Evolutionary conservation across 176 grass and related monocot genomes (phyloP).

Genomic region (Avena atlantica): DNA sequence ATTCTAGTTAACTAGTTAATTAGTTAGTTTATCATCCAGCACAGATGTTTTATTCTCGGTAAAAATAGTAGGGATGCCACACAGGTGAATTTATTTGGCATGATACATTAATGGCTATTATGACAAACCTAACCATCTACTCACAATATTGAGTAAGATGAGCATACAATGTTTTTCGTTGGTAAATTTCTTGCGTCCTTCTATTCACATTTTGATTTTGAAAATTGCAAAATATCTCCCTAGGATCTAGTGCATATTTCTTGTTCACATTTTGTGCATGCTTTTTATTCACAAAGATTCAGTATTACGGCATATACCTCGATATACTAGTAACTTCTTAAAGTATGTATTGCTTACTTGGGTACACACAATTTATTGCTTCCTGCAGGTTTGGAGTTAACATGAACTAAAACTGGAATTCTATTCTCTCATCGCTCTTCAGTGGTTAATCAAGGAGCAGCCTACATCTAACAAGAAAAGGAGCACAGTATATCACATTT

Average conservation of each 20-base stretch:
- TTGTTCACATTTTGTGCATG: neutral
- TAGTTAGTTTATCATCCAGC: neutral
- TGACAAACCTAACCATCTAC: neutral
- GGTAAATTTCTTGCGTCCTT: neutral
- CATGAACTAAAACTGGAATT: neutral
- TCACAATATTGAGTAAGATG: neutral
- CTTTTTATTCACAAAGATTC: neutral
- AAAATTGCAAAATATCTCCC: neutral
- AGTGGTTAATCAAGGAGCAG: neutral
- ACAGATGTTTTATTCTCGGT: neutral
- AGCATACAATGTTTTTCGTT: neutral
- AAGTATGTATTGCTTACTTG: neutral
- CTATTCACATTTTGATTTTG: neutral
- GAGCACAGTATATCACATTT: neutral
- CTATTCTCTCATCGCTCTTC: neutral
- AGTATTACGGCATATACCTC: neutral
- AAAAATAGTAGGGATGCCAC: too few species aligned
- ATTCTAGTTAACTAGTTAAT: neutral
- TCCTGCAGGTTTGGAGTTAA: constrained; percentile 2
- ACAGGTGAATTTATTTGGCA: too few species aligned
- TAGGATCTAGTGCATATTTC: neutral
- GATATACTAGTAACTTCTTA: neutral
- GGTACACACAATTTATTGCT: neutral
- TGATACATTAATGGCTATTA: neutral
- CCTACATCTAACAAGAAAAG: neutral